These are phyloP conservation scores for Colletotrichum agaves DNA, from an alignment of 2,329 filamentous ascomycete genomes.

Conservation along the genomic window DNA sequence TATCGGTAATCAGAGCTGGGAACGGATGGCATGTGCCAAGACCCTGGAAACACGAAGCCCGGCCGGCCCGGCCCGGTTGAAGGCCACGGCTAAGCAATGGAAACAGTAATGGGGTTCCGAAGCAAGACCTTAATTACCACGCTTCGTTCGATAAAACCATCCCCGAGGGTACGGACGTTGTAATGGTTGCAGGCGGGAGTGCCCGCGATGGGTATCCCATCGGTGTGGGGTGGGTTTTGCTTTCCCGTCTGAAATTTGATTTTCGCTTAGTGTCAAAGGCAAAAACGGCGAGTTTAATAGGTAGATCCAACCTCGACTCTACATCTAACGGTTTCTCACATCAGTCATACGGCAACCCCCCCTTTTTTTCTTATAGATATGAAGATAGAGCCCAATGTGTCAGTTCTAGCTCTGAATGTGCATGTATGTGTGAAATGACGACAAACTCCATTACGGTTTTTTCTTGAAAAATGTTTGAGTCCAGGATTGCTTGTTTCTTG, in stretches of 20 bases:
- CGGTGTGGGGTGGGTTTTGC: not conserved
- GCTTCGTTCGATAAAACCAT: not conserved
- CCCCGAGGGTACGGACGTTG: not conserved
- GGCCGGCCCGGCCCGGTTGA: too few relatives aligned
- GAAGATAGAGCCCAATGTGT: too few relatives aligned
- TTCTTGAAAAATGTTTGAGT: too few relatives aligned
- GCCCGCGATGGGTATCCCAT: not conserved
- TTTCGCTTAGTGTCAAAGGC: conserved; percentile 14
- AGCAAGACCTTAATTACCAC: not conserved
- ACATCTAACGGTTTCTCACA: too few relatives aligned
- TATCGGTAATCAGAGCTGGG: too few relatives aligned
- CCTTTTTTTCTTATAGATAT: too few relatives aligned
- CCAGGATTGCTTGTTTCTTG: too few relatives aligned
- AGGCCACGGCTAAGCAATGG: not conserved
- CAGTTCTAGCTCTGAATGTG: too few relatives aligned
- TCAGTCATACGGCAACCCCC: too few relatives aligned
- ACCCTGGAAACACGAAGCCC: not conserved
- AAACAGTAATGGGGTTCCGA: not conserved
- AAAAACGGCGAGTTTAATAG: not conserved
- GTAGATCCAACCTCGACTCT: conserved; percentile 5
- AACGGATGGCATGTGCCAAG: too few relatives aligned
- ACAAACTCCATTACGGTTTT: too few relatives aligned
- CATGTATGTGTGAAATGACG: too few relatives aligned
- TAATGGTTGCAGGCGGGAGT: conserved; percentile 9
- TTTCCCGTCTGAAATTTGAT: conserved; percentile 1